Evolutionary conservation across 768 basidiomycete species (phyloP), one percentile per base, ranked within the genome.

Genomic region (Psilocybe subaeruginosa): DNA sequence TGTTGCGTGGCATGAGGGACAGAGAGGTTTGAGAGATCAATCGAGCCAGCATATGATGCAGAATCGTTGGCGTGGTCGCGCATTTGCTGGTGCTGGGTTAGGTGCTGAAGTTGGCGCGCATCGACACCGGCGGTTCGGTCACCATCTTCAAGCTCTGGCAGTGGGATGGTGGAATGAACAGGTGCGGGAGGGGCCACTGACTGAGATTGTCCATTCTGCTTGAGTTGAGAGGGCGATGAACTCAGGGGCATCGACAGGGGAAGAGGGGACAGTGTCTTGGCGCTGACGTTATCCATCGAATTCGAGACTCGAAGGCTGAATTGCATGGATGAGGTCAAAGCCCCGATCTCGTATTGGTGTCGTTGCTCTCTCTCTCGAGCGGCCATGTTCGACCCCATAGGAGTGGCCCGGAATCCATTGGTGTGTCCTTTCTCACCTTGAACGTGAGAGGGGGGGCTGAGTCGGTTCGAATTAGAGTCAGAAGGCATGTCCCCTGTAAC

Each of bases 161-260:
- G 66, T 11, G 75, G 75, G 41, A 77, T 72, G 2, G 75, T 74
- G 53, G 68, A 68, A 37, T 72, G 71, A 0, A 70, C 56, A n/a
- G 76, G 74, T 31, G 73, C 73, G 23, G 70, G 65, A 1, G 77
- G 76, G 1, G 64, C 12, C 61, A 55, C 16, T 39, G 63, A 58
- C 5, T 55, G 58, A 17, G 64, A 19, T 17, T 54, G 46, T 39
- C 30, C 37, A 29, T 31, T 58, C 49, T 62, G 64, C n/a, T 62
- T 57, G 8, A 41, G 62, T 8, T 57, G 54, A 27, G 64, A 59
- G 33, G 62, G 54, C 29, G 61, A 61, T 14, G 58, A 27, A 3
- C 61, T 60, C 30, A 60, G 55, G 55, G 61, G 56, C 35, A 54
- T 35, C 23, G 64, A 54, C 52, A 66, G 56, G 30, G 65, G 64